phyloP scores from a whole-genome alignment of 345 rosid species.

The Brassica nigra region DNA sequence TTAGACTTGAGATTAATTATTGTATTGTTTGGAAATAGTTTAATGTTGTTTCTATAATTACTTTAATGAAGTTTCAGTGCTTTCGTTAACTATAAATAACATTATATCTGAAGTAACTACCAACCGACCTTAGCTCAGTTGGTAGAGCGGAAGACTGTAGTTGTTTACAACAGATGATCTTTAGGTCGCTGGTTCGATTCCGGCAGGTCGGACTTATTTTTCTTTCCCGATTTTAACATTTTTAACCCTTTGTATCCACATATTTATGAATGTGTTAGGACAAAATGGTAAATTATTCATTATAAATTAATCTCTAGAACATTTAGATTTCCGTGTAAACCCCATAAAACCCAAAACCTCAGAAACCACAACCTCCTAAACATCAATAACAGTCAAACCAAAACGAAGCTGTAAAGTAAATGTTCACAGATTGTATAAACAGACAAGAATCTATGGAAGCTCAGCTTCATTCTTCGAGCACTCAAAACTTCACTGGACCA shows the following conservation, averaged over 20 bases:
- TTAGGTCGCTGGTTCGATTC: no score
- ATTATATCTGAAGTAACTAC: no score
- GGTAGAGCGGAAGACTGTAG: conserved; percentile 98
- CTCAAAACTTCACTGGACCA: conserved; percentile 10
- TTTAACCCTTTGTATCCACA: no score
- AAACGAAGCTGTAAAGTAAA: neutral
- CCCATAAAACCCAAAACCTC: neutral
- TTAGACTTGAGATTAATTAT: no score
- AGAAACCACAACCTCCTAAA: neutral
- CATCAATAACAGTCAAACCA: neutral
- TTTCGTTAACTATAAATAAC: no score
- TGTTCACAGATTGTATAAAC: neutral
- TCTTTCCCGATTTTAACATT: neutral
- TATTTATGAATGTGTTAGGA: no score
- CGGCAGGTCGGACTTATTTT: neutral
- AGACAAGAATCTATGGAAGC: neutral
- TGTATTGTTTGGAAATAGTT: no score
- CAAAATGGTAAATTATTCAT: no score
- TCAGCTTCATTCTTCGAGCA: conserved; percentile 8
- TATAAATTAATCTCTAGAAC: neutral
- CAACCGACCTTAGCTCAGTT: conserved; percentile 91
- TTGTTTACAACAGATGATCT: neutral
- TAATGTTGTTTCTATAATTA: no score
- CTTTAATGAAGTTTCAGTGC: no score
- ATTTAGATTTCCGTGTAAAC: neutral